Conservation (phyloP, 2,329 filamentous ascomycete species). For the Pyrenochaeta sp. region DNA sequence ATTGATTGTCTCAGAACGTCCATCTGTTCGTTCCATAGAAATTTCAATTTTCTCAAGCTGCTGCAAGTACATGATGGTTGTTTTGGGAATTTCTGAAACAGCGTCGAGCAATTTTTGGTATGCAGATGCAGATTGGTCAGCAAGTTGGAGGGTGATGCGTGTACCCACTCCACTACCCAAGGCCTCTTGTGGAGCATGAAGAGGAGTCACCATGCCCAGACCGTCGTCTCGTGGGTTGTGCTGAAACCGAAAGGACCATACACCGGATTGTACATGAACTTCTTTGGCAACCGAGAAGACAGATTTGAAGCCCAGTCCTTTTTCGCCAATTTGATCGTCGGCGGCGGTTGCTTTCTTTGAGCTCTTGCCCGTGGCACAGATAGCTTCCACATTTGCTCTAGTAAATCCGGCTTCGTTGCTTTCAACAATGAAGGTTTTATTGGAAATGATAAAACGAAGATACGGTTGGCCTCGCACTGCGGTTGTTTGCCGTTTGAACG, state of each 20-base stretch:
- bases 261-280: conserved; percentile 51
- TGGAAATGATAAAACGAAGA: conserved; percentile 28
- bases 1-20: not conserved
- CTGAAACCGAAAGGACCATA: conserved; percentile 49
- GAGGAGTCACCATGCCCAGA: conserved; percentile 61
- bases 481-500: conserved; percentile 27
- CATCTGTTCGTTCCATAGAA: not conserved
- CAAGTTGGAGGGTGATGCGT: conserved; percentile 20
- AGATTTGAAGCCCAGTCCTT: conserved; percentile 49
- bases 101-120: conserved; percentile 12
- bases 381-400: conserved; percentile 43
- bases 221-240: conserved; percentile 51
- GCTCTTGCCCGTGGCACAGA: conserved; percentile 48
- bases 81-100: conserved; percentile 16
- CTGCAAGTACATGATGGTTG: conserved; percentile 19
- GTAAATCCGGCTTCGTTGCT: conserved; percentile 55
- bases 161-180: conserved; percentile 20
- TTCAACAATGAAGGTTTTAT: conserved; percentile 50
- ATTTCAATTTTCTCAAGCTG: conserved; percentile 11
- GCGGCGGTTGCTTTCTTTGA: conserved; percentile 37
- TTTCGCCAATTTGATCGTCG: conserved; percentile 45
- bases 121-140: conserved; percentile 1
- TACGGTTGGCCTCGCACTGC: conserved; percentile 12
- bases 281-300: conserved; percentile 44
- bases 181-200: conserved; percentile 21